These are phyloP conservation scores for Lipomyces mesembrius DNA, from an alignment of 805 yeast species.

Conservation along the genomic window DNA sequence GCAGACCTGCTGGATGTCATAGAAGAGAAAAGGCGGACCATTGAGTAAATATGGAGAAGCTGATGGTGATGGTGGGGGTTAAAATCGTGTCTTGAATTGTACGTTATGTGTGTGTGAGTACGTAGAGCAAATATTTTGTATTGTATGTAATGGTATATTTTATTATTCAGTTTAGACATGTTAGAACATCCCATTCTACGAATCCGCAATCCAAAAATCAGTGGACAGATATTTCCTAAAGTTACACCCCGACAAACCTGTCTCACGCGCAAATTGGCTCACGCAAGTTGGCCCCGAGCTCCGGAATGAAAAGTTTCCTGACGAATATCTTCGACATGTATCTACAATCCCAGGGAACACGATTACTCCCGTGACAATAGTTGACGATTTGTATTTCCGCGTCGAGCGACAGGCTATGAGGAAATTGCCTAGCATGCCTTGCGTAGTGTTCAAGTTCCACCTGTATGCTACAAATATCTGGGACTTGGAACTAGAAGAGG, in stretches of 20 bases:
- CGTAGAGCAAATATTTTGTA: conserved; percentile 1
- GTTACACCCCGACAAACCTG: not conserved
- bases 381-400: not conserved
- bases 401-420: not conserved
- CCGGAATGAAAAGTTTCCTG: not conserved
- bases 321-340: not conserved
- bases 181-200: not conserved
- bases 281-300: not conserved
- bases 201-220: too few species aligned
- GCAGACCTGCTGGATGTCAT: conserved; percentile 35
- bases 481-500: not conserved
- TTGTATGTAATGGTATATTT: not conserved
- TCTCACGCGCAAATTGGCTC: not conserved
- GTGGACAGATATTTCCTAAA: too few species aligned
- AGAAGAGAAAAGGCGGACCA: conserved; percentile 24
- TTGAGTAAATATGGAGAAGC: conserved; percentile 3
- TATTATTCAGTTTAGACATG: not conserved
- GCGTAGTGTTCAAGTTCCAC: not conserved
- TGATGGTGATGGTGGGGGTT: not conserved
- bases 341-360: not conserved
- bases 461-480: not conserved
- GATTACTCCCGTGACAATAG: not conserved
- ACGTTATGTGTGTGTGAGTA: not conserved
- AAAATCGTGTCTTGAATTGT: not conserved
- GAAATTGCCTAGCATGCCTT: not conserved